These are phyloP conservation scores for Pseudotulostoma volvatum DNA, from an alignment of 495 filamentous ascomycete species.

Conservation along the genomic window DNA sequence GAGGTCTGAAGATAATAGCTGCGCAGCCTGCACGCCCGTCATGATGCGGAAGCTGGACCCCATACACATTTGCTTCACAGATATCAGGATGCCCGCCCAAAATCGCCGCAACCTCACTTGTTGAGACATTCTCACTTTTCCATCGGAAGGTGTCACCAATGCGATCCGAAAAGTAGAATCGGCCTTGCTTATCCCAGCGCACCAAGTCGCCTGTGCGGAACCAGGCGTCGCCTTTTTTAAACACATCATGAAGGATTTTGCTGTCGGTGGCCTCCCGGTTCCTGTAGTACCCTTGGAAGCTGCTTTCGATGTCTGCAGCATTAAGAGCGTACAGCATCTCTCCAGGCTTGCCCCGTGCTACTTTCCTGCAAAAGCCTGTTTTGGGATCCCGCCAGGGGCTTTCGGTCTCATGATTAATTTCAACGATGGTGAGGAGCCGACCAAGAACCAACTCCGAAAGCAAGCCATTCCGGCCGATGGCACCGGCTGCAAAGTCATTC, in stretches of 20 bases:
- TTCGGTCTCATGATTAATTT: slow-evolving; percentile 58
- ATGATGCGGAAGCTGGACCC: slow-evolving; percentile 63
- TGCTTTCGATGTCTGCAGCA: slow-evolving; percentile 38
- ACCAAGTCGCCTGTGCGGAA: slow-evolving; percentile 81
- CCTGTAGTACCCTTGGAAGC: slow-evolving; percentile 78
- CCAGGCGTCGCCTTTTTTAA: slow-evolving; percentile 67
- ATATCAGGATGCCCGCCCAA: slow-evolving; percentile 51
- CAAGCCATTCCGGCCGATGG: slow-evolving; percentile 62
- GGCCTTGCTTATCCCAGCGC: slow-evolving; percentile 50
- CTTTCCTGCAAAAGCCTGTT: slow-evolving; percentile 53
- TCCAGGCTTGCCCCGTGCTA: slow-evolving; percentile 48
- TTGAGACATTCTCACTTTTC: slow-evolving; percentile 93
- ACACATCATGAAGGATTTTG: slow-evolving; percentile 67
- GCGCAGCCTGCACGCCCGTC: slow-evolving; percentile 82
- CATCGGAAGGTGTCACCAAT: slow-evolving; percentile 92
- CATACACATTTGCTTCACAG: slow-evolving; percentile 76
- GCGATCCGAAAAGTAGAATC: slow-evolving; percentile 75
- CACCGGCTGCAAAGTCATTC: slow-evolving; percentile 62
- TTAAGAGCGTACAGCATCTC: slow-evolving; percentile 69
- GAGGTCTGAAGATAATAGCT: slow-evolving; percentile 40
- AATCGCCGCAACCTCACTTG: slow-evolving; percentile 52
- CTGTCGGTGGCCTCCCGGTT: slow-evolving; percentile 56
- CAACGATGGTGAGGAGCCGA: slow-evolving; percentile 38
- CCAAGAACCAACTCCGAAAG: slow-evolving; percentile 40
- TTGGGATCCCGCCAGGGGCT: slow-evolving; percentile 50